A percentile compares a stretch with the other conserved stretches of the same genome.
Conservation (phyloP, 2,329 filamentous ascomycete genomes). For the Mycosphaerelloides madeirae region DNA sequence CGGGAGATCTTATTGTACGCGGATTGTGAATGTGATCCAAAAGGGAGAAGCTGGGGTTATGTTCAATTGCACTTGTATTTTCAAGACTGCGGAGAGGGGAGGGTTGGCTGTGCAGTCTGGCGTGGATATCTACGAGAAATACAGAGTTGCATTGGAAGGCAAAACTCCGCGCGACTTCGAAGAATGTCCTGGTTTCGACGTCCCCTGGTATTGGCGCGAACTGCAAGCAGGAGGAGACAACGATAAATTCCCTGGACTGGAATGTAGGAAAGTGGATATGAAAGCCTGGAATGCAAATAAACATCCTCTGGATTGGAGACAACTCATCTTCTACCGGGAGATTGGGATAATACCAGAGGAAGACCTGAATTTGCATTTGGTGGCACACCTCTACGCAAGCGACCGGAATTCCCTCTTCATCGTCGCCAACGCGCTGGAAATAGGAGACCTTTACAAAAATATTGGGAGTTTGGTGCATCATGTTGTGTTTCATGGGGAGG, state of each 20-base stretch:
- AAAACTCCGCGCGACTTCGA: slow-evolving; percentile 25
- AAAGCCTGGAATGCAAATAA: slow-evolving; percentile 38
- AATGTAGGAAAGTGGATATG: slow-evolving; percentile 51
- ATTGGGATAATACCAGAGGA: slow-evolving; percentile 27
- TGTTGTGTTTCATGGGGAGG: slow-evolving; percentile 44
- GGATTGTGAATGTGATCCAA: slow-evolving; percentile 48
- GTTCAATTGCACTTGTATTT: slow-evolving; percentile 48
- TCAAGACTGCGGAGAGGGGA: slow-evolving; percentile 42
- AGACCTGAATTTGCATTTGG: slow-evolving; percentile 50
- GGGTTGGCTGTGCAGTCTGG: slow-evolving; percentile 27
- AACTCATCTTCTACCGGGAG: slow-evolving; percentile 42
- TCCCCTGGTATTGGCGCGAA: slow-evolving; percentile 27
- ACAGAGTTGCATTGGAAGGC: slow-evolving; percentile 27
- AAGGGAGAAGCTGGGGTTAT: slow-evolving; percentile 35
- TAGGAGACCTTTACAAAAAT: slow-evolving; percentile 33
- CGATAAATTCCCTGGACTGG: slow-evolving; percentile 38
- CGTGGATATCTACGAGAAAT: slow-evolving; percentile 30
- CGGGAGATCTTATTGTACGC: slow-evolving; percentile 47
- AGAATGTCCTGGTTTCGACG: slow-evolving; percentile 29
- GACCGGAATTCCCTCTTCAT: slow-evolving; percentile 51
- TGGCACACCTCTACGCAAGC: slow-evolving; percentile 52
- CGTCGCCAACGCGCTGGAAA: slow-evolving; percentile 42
- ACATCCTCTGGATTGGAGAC: slow-evolving; percentile 29
- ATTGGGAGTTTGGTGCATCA: slow-evolving; percentile 46
- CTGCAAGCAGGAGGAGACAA: slow-evolving; percentile 27